Base-by-base conservation (phyloP, 345 rosid species). In the Brassica cretica region DNA sequence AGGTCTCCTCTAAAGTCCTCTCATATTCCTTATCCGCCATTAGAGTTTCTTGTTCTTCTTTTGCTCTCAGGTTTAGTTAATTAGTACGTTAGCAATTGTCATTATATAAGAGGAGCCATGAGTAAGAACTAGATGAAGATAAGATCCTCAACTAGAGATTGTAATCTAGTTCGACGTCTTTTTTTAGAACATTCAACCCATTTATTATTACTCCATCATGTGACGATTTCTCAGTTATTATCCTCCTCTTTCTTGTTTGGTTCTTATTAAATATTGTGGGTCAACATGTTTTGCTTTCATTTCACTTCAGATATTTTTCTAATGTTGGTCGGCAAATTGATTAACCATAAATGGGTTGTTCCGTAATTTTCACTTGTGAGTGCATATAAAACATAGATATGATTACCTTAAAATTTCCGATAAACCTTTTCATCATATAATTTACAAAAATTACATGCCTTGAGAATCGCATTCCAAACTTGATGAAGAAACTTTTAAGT, bases 1-100 rank as follows among this genome's bases (percentile, higher is more conserved):
- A 88, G 1, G 98, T 91, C 56, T 55, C 64, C 64, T 90, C 85
- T 10, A 91, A 80, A 27, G 93, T 70, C 27, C 70, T 67, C 75
- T 80, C 90, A 12, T 64, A 77, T 10, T n/a, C 82, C 5, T 66
- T 35, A 24, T 16, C 3, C 15, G 72, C 79, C 82, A 80, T 80
- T 70, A 29, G 19, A 72, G 33, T 44, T 29, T 39, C 46, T 8
- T 65, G 51, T 71, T 71, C 61, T 71, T 64, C 58, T 78, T 58
- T 4, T 56, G 51, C 24, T 61, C 35, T 9, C 32, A 0, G 3
- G 53, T 46, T 46, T 8, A n/a, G 64, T 33, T 1, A 51, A 68
- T 46, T 60, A 60, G 64, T 46, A 44, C 4, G 79, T 30, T 51
- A 70, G 15, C 33, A 70, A 77, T 5, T 46, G 30, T 63, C 7